Evolutionary conservation across 2,329 filamentous ascomycete genomes (phyloP).

Genomic region (Alternaria triticina): DNA sequence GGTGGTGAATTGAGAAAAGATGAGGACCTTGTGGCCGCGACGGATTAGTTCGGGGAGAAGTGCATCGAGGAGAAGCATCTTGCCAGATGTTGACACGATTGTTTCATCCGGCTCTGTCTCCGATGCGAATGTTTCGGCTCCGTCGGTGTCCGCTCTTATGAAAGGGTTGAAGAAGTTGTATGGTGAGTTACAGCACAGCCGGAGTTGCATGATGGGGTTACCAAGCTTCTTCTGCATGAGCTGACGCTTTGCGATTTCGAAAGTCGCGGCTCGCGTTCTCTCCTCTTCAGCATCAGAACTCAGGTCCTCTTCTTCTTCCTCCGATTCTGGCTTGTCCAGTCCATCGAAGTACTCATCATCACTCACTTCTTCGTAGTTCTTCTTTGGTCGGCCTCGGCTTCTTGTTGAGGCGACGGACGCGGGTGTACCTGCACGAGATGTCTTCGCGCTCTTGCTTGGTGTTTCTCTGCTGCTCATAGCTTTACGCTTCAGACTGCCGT

Average conservation of each 20-base stretch:
- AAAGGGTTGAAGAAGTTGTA: slow-evolving; percentile 98
- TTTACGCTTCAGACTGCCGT: slow-evolving; percentile 65
- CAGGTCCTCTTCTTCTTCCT: slow-evolving; percentile 49
- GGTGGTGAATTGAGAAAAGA: slow-evolving; percentile 96
- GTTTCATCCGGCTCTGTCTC: slow-evolving; percentile 72
- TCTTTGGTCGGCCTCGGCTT: slow-evolving; percentile 61
- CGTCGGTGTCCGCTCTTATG: slow-evolving; percentile 55
- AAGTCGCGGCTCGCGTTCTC: slow-evolving; percentile 67
- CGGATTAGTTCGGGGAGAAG: slow-evolving; percentile 77
- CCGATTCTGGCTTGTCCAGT: slow-evolving; percentile 65
- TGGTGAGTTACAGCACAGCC: slow-evolving; percentile 89
- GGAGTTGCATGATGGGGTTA: slow-evolving; percentile 90
- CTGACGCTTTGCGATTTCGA: slow-evolving; percentile 83
- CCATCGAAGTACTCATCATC: slow-evolving; percentile 86
- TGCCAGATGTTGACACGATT: slow-evolving; percentile 86
- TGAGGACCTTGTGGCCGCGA: slow-evolving; percentile 84
- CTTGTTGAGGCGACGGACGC: slow-evolving; percentile 59
- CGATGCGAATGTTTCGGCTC: slow-evolving; percentile 53
- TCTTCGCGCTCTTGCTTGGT: slow-evolving; percentile 74
- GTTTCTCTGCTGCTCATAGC: slow-evolving; percentile 53
- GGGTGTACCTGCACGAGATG: slow-evolving; percentile 78
- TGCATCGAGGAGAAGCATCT: slow-evolving; percentile 92
- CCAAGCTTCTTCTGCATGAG: slow-evolving; percentile 91
- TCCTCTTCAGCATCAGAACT: slow-evolving; percentile 64
- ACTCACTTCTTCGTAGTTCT: slow-evolving; percentile 72